phyloP scores from a whole-genome alignment of 2,329 filamentous ascomycete species.

The Calonectria ilicicola region DNA sequence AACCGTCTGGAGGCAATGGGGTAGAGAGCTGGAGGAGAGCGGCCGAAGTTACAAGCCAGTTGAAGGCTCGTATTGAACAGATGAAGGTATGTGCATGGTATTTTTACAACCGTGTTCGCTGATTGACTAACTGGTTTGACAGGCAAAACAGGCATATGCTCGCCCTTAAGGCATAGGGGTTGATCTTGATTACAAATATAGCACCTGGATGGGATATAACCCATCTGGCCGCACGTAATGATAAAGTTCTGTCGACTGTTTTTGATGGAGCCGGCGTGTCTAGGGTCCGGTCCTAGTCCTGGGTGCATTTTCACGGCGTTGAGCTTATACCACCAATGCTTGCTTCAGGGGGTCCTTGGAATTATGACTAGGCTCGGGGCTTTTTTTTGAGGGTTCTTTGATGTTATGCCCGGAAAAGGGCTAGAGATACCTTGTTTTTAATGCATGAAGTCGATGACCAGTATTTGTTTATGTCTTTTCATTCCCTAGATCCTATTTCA shows the following conservation, averaged over 20 bases:
- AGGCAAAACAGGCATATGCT: slow-evolving; percentile 65
- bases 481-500: too few relatives aligned
- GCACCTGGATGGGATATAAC: slow-evolving; percentile 15
- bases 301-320: slow-evolving; percentile 46
- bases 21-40: slow-evolving; percentile 95
- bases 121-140: slow-evolving; percentile 13
- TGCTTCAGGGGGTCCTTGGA: slow-evolving; percentile 40
- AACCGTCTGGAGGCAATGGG: slow-evolving; percentile 46
- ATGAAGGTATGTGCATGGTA: slow-evolving; percentile 78
- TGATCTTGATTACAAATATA: slow-evolving; percentile 4
- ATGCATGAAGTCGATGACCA: slow-evolving; percentile 42
- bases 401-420: slow-evolving; percentile 38
- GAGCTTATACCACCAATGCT: slow-evolving; percentile 42
- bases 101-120: not conserved
- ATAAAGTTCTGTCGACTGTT: slow-evolving; percentile 38
- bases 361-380: slow-evolving; percentile 29
- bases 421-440: slow-evolving; percentile 42
- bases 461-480: not conserved
- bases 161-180: slow-evolving; percentile 47
- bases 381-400: slow-evolving; percentile 40
- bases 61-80: slow-evolving; percentile 97
- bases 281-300: slow-evolving; percentile 36
- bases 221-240: slow-evolving; percentile 36
- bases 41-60: slow-evolving; percentile 95
- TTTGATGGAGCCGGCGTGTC: slow-evolving; percentile 35